Evolutionary conservation across 495 filamentous ascomycete genomes (phyloP).

Genomic region (Thozetella sp.): DNA sequence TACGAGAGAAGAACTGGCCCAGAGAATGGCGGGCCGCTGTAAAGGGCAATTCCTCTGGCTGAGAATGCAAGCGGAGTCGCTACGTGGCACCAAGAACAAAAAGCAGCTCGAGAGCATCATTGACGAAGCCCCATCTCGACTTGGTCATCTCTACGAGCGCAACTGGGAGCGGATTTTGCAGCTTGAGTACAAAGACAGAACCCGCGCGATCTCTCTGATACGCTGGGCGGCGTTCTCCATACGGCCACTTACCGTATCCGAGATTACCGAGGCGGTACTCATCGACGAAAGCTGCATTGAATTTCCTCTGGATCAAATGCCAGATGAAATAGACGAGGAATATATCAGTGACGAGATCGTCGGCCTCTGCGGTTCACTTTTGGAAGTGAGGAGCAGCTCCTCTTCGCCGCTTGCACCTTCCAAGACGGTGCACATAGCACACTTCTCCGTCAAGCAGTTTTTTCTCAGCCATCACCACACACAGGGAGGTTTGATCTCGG

Average conservation of each 20-base stretch:
- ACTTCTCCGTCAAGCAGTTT: slow-evolving; percentile 29
- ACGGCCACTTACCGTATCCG: slow-evolving; percentile 19
- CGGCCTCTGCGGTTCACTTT: slow-evolving; percentile 23
- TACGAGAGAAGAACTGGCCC: slow-evolving; percentile 13
- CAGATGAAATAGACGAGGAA: slow-evolving; percentile 17
- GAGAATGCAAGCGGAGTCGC: slow-evolving; percentile 17
- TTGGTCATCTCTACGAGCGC: slow-evolving; percentile 22
- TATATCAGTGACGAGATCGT: slow-evolving; percentile 24
- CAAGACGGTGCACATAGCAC: slow-evolving; percentile 21
- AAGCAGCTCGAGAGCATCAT: slow-evolving; percentile 20
- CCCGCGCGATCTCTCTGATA: slow-evolving; percentile 22
- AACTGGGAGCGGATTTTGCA: slow-evolving; percentile 22
- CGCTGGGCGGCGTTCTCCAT: slow-evolving; percentile 26
- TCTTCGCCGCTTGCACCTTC: neutral
- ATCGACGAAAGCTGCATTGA: slow-evolving; percentile 10
- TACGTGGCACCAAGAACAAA: slow-evolving; percentile 14
- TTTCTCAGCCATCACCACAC: slow-evolving; percentile 11
- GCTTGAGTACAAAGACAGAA: slow-evolving; percentile 14
- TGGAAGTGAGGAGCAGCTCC: slow-evolving; percentile 15
- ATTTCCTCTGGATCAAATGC: slow-evolving; percentile 19
- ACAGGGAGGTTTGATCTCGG: neutral
- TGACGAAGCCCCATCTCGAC: slow-evolving; percentile 18
- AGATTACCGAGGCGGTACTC: slow-evolving; percentile 25
- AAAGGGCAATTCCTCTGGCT: slow-evolving; percentile 28
- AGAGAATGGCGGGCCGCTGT: slow-evolving; percentile 19